Conservation (phyloP, 1,139 yeast genomes). For the Nematodospora anomalae region DNA sequence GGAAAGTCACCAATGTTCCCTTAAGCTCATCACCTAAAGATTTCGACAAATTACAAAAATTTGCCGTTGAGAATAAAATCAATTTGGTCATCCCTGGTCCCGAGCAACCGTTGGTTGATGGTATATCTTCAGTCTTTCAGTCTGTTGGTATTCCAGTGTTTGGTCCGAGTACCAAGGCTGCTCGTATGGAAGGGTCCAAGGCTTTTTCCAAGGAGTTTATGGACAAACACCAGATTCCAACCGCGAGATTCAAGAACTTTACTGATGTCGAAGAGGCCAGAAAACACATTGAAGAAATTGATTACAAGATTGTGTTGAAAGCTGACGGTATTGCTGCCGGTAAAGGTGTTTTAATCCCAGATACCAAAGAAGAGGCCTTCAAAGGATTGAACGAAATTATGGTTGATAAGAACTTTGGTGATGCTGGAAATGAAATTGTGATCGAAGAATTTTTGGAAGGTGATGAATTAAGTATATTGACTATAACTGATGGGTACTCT, state of each 20-base stretch:
- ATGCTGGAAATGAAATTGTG: conserved; percentile 95
- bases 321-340: conserved; percentile 99
- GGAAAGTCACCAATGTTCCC: conserved; percentile 69
- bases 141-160: conserved; percentile 90
- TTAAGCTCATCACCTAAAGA: conserved; percentile 62
- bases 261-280: conserved; percentile 73
- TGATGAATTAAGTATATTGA: conserved; percentile 90
- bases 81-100: conserved; percentile 94
- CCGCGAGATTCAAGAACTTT: conserved; percentile 87
- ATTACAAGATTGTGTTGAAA: conserved; percentile 85
- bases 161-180: conserved; percentile 91
- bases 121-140: conserved; percentile 69
- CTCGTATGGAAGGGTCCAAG: conserved; percentile 95
- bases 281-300: conserved; percentile 61
- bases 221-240: conserved; percentile 89
- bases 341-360: conserved; percentile 94
- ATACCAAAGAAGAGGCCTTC: conserved; percentile 78
- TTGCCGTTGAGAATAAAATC: conserved; percentile 68
- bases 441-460: conserved; percentile 96
- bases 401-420: conserved; percentile 87
- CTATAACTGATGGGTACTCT: conserved; percentile 93
- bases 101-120: conserved; percentile 98
- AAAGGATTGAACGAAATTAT: conserved; percentile 84
- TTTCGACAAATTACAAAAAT: conserved; percentile 56
- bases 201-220: conserved; percentile 92